These are phyloP conservation scores for Diaporthe destruens DNA, from an alignment of 2,329 filamentous ascomycete species.

Conservation along the genomic window DNA sequence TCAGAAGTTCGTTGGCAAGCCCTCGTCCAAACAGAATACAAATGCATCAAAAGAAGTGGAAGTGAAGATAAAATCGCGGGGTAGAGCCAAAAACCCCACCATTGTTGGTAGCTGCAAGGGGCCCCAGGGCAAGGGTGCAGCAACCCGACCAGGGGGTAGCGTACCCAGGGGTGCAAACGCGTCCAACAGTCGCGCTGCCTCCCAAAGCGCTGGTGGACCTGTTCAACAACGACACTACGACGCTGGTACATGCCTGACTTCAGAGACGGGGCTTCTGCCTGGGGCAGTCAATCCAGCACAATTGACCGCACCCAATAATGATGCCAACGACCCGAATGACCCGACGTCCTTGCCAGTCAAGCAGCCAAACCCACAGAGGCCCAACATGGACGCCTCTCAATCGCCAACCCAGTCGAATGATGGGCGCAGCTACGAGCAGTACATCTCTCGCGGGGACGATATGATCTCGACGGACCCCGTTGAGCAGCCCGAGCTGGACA, in stretches of 20 bases:
- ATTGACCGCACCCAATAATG: background rate
- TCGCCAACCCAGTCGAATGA: constrained; percentile 70
- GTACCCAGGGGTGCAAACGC: constrained; percentile 12
- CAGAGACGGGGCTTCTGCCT: background rate
- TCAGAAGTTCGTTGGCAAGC: constrained; percentile 25
- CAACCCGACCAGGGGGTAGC: background rate
- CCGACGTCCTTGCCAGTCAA: background rate
- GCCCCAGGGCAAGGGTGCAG: constrained; percentile 14
- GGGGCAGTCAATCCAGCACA: constrained; percentile 19
- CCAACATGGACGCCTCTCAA: constrained; percentile 61
- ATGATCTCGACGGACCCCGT: constrained; percentile 47
- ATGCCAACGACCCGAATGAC: background rate
- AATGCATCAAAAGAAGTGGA: background rate
- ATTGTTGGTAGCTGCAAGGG: constrained; percentile 27
- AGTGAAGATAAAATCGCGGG: constrained; percentile 12
- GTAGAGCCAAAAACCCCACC: constrained; percentile 31
- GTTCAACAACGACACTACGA: background rate
- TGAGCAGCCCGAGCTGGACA: constrained; percentile 34
- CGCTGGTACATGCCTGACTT: background rate
- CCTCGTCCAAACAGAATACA: background rate
- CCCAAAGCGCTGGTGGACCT: background rate
- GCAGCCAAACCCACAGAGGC: background rate
- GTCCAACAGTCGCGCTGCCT: constrained; percentile 37
- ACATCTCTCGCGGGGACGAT: constrained; percentile 47
- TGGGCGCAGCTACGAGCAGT: constrained; percentile 66